These are phyloP conservation scores for Boletus rufocinnamomeus DNA, from an alignment of 768 basidiomycete species.

Conservation along the genomic window DNA sequence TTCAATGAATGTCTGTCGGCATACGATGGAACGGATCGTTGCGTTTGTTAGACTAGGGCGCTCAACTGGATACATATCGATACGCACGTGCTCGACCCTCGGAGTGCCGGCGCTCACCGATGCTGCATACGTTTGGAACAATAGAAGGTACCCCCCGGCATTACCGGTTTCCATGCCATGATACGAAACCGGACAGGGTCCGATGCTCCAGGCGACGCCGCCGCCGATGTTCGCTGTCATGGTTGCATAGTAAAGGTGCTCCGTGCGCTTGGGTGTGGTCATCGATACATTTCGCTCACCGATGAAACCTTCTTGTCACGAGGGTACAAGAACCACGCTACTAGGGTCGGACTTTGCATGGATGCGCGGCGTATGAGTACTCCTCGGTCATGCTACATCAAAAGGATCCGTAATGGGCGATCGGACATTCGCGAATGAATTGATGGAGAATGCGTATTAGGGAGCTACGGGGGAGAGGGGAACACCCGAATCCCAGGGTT, in stretches of 20 bases:
- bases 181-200: background rate
- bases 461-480: conserved; percentile 4
- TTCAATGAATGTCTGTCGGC: background rate
- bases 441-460: background rate
- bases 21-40: background rate
- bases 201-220: background rate
- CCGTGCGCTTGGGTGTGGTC: background rate
- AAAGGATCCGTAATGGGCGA: background rate
- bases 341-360: background rate
- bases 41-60: background rate
- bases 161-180: background rate
- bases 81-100: background rate
- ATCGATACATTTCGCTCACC: background rate
- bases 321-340: background rate
- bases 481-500: background rate
- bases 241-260: background rate
- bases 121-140: background rate
- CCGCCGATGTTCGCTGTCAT: background rate
- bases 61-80: background rate
- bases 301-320: background rate
- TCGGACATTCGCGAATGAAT: background rate
- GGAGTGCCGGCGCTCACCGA: background rate
- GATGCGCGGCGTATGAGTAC: background rate
- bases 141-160: background rate
- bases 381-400: conserved; percentile 1